Base-by-base conservation (phyloP, 2,329 filamentous ascomycete species). In the Fusarium zealandicum region DNA sequence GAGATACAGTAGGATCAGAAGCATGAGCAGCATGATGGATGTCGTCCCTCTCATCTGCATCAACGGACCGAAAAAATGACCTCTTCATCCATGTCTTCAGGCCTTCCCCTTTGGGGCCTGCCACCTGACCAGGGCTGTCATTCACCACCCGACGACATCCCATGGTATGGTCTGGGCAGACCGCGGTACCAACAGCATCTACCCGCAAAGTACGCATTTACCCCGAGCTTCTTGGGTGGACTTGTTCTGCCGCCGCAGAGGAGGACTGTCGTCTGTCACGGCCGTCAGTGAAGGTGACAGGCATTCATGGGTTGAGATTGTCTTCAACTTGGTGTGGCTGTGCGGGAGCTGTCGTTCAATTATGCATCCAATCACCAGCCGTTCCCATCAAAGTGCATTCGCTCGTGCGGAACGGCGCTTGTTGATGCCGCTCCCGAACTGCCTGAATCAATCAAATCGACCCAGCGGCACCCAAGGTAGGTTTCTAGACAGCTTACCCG, bases 101-200 rank as follows among this genome's bases (percentile, higher is more conserved):
- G 62, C 60, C 57, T 66, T 66, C 64, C 64, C 47, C 22, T 64
- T 67, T 54, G 40, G 51, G 60, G 48, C 46, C 63, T 59, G 52
- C 60, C 64, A 67, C 60, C 56, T 67, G 63, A 66, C 55, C 49
- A 38, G 58, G 63, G 40, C 54, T 25, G 43, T 45, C 48, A 45
- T 47, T 57, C 57, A 63, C 40, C 46, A 41, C 20, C 20, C 20
- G 20, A 22, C 42, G 38, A 44, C 62, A 56, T 59, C 45, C 43
- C 59, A 63, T 64, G 44, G 12, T 30, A 4, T 42, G 39, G 35
- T 43, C 58, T 64, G 40, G 54, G 37, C 54, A 65, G 55, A 66
- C 44, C 47, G 60, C 52, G 45, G 43, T 16, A 25, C 31, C 20
- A 22, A 22, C 20, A 22, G 20, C 20, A 7, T 22, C 20, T 22